A percentile compares a stretch with the other conserved stretches of the same genome.
Conservation (phyloP, 1,284 basidiomycete genomes). For the Trametes versicolor region DNA sequence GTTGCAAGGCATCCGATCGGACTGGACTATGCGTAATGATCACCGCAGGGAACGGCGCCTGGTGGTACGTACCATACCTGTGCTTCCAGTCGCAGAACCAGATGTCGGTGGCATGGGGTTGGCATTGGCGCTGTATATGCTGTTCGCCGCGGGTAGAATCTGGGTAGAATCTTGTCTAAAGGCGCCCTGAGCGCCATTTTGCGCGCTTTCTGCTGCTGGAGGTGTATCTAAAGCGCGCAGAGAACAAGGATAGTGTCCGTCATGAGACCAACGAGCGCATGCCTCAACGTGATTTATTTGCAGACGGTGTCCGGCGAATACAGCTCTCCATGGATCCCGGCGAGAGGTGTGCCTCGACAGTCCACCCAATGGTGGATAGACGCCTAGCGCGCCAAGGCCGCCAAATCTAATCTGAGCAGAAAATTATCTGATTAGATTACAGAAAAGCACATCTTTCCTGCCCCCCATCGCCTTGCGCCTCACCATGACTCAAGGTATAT, state of each 20-base stretch:
- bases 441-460: slow-evolving; percentile 11
- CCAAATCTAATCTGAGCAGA: slow-evolving; percentile 26
- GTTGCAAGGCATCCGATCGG: slow-evolving; percentile 6
- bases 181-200: slow-evolving; percentile 3
- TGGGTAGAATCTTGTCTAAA: background rate
- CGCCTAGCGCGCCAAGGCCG: slow-evolving; percentile 20
- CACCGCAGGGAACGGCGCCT: background rate
- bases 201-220: slow-evolving; percentile 21
- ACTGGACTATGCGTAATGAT: slow-evolving; percentile 13
- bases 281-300: slow-evolving; percentile 8
- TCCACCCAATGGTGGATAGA: slow-evolving; percentile 28
- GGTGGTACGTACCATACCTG: slow-evolving; percentile 11
- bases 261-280: background rate
- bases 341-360: background rate
- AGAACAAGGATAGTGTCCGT: background rate
- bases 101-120: background rate
- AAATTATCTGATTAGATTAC: slow-evolving; percentile 34
- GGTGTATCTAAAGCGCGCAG: slow-evolving; percentile 3
- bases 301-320: slow-evolving; percentile 5
- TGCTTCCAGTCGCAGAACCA: slow-evolving; percentile 4
- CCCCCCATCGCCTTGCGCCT: slow-evolving; percentile 1
- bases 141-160: slow-evolving; percentile 5
- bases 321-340: slow-evolving; percentile 2
- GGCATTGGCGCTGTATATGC: slow-evolving; percentile 14
- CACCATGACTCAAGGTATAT: slow-evolving; percentile 33